phyloP scores from a whole-genome alignment of 2,329 filamentous ascomycete genomes.

The Trichophyton schoenleinii region DNA sequence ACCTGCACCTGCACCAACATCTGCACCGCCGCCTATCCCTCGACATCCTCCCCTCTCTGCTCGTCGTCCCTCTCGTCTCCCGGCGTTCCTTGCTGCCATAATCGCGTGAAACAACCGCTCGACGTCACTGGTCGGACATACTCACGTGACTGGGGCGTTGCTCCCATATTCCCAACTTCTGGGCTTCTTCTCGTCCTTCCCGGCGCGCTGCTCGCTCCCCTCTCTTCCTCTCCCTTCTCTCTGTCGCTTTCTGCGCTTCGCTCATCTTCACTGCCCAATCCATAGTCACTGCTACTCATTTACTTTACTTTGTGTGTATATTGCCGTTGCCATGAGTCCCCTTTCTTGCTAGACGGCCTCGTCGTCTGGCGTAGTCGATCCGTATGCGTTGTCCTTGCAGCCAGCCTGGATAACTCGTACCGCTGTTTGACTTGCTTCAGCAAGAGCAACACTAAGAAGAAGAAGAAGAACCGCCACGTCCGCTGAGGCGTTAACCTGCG shows the following conservation, averaged over 20 bases:
- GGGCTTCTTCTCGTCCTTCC: conserved; percentile 8
- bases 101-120: conserved; percentile 27
- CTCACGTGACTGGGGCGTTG: conserved; percentile 26
- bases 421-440: conserved; percentile 32
- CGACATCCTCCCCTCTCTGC: background rate
- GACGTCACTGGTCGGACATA: conserved; percentile 28
- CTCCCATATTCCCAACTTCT: conserved; percentile 11
- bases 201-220: conserved; percentile 5
- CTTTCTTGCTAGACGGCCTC: conserved; percentile 31
- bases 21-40: background rate
- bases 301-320: background rate
- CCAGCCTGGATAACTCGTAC: conserved; percentile 35
- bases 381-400: conserved; percentile 33
- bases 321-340: conserved; percentile 12
- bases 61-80: background rate
- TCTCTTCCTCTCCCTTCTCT: conserved; percentile 8
- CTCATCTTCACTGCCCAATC: conserved; percentile 6
- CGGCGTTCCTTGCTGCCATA: background rate
- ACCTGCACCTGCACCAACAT: background rate
- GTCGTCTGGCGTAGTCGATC: conserved; percentile 33
- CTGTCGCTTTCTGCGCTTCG: conserved; percentile 6
- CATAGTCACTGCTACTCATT: background rate
- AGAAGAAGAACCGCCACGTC: background rate
- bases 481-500: background rate
- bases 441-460: conserved; percentile 18